Evolutionary conservation across 225 moss, liverwort and hornwort genomes (phyloP).

Genomic region (Climacium dendroides): DNA sequence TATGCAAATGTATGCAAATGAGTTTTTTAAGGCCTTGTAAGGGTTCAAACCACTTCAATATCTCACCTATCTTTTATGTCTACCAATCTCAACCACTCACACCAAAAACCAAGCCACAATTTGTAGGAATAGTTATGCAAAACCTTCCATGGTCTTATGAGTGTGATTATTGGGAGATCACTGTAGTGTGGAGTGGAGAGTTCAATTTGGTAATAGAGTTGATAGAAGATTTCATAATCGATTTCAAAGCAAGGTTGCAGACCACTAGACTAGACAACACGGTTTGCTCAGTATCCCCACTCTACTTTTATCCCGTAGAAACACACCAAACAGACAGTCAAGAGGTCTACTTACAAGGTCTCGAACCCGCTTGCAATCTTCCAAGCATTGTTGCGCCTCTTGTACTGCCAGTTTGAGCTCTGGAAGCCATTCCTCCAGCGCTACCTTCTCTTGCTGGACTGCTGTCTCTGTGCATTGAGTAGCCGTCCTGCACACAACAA

Average conservation of each 20-base stretch:
- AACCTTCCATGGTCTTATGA: neutral
- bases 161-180: neutral
- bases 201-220: too few relatives aligned
- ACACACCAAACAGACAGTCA: too few relatives aligned
- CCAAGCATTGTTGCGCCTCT: conserved; percentile 88
- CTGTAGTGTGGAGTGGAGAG: neutral
- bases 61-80: neutral
- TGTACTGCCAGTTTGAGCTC: conserved; percentile 91
- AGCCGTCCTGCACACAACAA: conserved; percentile 37
- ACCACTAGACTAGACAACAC: too few relatives aligned
- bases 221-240: neutral
- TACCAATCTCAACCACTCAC: neutral
- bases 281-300: neutral
- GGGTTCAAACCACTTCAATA: neutral
- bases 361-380: conserved; percentile 85
- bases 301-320: neutral
- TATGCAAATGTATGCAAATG: too few relatives aligned
- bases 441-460: conserved; percentile 68
- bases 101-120: neutral
- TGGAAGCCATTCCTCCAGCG: conserved; percentile 86
- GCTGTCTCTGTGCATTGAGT: conserved; percentile 65
- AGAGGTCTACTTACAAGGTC: conserved; percentile 50
- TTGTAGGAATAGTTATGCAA: neutral
- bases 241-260: neutral
- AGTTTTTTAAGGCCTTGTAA: neutral